Base-by-base conservation (phyloP, 345 rosid genomes). In the Populus simonii region DNA sequence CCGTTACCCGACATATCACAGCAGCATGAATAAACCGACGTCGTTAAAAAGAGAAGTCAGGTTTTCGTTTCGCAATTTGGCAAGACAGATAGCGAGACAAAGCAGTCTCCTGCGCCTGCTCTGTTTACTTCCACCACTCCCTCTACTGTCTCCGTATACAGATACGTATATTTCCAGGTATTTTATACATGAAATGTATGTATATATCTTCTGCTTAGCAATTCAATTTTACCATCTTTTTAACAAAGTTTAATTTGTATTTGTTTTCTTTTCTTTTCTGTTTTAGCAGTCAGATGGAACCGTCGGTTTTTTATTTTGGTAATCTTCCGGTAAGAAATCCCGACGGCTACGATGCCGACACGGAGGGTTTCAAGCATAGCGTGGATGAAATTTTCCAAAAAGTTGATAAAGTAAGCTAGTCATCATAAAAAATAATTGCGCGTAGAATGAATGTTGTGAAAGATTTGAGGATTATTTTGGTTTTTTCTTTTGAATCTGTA, bases 311-410 rank as follows among this genome's bases (percentile, higher is more conserved):
- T 20, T 70, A 61, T 31, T 33, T 45, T 9, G n/a, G 59, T 6
- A 57, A 72, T 49, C 8, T 49, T 72, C 61, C 7, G 18, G 15
- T 8, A 1, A 25, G 39, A 9, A 51, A 43, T 22, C 11, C 55
- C 12, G 68, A 78, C 25, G 66, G 38, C 2, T 63, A 80, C 12
- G 43, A 66, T 7, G 29, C 39, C 9, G 81, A 81, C 45, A 68
- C 55, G 31, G 84, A 81, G 53, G 82, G 70, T 71, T 75, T 74
- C 51, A 78, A 74, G 71, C 39, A 41, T 47, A 72, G 77, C 23
- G 82, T 82, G 6, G 85, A 78, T 72, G 85, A 75, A 36, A 65
- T 82, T 33, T 75, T 78, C 66, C 57, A 47, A 15, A 78, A 75
- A 22, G 85, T 78, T 35, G 79, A 78, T 67, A 74, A 78, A 71